Percentiles rank a stretch among this genome's conserved stretches.
These are phyloP conservation scores for Nicotiana attenuata DNA, from an alignment of 257 asterid genomes.

Conservation along the genomic window DNA sequence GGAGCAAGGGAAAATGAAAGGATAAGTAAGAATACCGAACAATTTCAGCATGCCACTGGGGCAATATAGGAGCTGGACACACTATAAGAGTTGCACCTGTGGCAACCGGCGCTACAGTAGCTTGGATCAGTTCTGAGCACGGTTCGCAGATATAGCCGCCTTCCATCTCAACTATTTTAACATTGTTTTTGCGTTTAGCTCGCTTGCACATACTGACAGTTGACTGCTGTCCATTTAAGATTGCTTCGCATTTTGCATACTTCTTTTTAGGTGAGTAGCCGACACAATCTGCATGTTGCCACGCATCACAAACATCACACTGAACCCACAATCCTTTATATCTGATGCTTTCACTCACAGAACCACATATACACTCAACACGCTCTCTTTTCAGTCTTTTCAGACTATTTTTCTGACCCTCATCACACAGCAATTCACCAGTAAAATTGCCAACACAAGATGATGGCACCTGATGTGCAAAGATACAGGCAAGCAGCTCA, in stretches of 20 bases:
- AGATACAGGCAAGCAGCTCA: constrained; percentile 86
- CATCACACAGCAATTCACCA: constrained; percentile 33
- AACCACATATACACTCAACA: constrained; percentile 92
- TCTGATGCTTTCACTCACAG: constrained; percentile 74
- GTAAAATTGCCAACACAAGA: constrained; percentile 38
- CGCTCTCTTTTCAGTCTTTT: constrained; percentile 84
- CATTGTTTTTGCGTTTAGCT: constrained; percentile 36
- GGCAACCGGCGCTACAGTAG: constrained; percentile 74
- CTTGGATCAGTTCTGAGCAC: constrained; percentile 80
- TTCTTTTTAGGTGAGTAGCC: constrained; percentile 65
- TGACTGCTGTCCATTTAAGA: constrained; percentile 6
- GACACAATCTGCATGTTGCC: constrained; percentile 98
- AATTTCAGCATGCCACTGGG: constrained; percentile 98
- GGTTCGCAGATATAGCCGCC: constrained; percentile 59
- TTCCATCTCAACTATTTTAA: constrained; percentile 54
- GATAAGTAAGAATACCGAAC: constrained; percentile 62
- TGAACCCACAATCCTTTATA: constrained; percentile 92
- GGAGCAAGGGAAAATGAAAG: constrained; percentile 19
- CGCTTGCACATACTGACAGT: constrained; percentile 34
- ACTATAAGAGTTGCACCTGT: constrained; percentile 96
- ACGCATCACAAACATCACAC: constrained; percentile 94
- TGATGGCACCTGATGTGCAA: constrained; percentile 66
- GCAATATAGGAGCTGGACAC: constrained; percentile 95
- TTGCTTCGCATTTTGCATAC: constrained; percentile 26
- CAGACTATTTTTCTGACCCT: constrained; percentile 35